Base-by-base conservation (phyloP, 2,329 filamentous ascomycete species). In the Coniella lustricola region DNA sequence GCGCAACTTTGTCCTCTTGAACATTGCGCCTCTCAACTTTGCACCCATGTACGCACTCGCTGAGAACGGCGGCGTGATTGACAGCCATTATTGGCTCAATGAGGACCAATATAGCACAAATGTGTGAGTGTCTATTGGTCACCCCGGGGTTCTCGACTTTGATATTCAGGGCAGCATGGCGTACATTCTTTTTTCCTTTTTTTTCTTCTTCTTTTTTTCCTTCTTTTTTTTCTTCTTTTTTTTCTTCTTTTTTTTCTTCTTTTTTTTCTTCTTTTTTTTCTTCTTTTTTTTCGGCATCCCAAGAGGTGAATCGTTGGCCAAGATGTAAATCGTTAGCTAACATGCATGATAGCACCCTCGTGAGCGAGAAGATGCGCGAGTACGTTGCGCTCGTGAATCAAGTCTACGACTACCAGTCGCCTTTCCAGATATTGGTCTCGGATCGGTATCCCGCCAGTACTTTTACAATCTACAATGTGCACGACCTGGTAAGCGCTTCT, bases 1-100 rank as follows among this genome's bases (percentile, higher is more conserved):
- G 0, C 67, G 77, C n/a, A 73, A 75, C 57, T 81, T 82, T 47
- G 72, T 82, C 3, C 65, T 82, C 3, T 63, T 78, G 62, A 81
- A 81, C 55, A 58, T 75, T 4, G 72, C 71, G 0, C 77, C 79
- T 0, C 60, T 81, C 44, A 65, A 81, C 38, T 64, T 77, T 12
- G 63, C 70, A 1, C 77, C 79, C 0, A 63, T 74, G 48, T 82
- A 81, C 57, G 73, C 72, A 0, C 64, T 67, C 2, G 68, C 68
- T 1, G 68, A 64, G 18, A 64, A 68, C 22, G 69, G 67, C 21
- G 75, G 73, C 4, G 58, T 72, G 1, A 59, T 60, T 13, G 56
- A 59, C n/a, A 69, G 65, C 2, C 62, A 67, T 45, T 78, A 67
- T 56, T 79, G 70, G 69, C 60, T 64, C 1, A 60, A 72, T 40